phyloP scores from a whole-genome alignment of 225 moss, liverwort and hornwort genomes.

The Ulota crispa region DNA sequence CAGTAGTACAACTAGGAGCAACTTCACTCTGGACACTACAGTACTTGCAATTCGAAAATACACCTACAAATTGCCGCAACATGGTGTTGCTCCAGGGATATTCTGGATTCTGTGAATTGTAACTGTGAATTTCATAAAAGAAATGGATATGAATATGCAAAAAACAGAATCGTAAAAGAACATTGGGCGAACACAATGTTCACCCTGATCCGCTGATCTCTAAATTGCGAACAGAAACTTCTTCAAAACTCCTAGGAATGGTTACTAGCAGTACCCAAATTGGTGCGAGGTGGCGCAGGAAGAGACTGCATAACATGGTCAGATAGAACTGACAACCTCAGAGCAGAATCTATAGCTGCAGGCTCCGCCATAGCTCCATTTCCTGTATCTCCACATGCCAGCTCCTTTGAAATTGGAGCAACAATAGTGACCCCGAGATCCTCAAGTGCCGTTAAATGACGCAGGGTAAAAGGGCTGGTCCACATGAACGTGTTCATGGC shows the following conservation, averaged over 20 bases:
- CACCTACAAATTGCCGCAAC: too few relatives aligned
- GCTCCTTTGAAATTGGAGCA: constrained; percentile 68
- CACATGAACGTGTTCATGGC: constrained; percentile 98
- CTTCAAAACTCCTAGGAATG: neutral
- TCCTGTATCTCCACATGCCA: constrained; percentile 79
- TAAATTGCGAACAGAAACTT: neutral
- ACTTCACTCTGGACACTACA: too few relatives aligned
- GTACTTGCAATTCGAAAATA: too few relatives aligned
- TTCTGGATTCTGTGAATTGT: too few relatives aligned
- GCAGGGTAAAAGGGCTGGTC: constrained; percentile 84
- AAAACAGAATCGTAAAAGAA: constrained; percentile 10
- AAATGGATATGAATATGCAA: constrained; percentile 16
- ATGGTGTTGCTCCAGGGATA: too few relatives aligned
- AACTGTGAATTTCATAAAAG: too few relatives aligned
- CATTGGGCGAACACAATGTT: neutral
- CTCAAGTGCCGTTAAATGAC: constrained; percentile 60
- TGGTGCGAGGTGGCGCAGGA: constrained; percentile 31
- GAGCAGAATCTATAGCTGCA: constrained; percentile 67
- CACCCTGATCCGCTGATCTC: neutral
- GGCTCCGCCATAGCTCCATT: constrained; percentile 93
- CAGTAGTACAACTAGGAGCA: too few relatives aligned
- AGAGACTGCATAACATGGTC: constrained; percentile 30
- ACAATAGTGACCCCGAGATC: constrained; percentile 71
- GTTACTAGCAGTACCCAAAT: constrained; percentile 10
- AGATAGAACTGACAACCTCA: constrained; percentile 60